A percentile compares a stretch with the other conserved stretches of the same genome.
Evolutionary conservation across 495 filamentous ascomycete species (phyloP).

Genomic region (Darksidea phi): DNA sequence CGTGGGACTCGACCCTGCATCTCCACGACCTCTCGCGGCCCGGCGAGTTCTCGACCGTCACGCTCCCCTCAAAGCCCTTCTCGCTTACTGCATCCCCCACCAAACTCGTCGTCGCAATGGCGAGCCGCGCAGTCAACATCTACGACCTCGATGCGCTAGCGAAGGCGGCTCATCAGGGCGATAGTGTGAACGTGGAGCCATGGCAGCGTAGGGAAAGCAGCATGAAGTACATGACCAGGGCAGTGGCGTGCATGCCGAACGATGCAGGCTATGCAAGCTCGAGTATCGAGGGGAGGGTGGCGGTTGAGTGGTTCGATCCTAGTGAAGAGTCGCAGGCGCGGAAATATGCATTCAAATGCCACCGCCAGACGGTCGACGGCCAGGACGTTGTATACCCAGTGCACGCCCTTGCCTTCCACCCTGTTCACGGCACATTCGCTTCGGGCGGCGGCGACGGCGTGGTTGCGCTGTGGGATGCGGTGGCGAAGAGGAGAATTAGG

Average conservation of each 20-base stretch:
- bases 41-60: conserved; percentile 53
- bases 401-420: conserved; percentile 91
- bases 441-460: conserved; percentile 91
- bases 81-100: conserved; percentile 76
- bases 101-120: conserved; percentile 92
- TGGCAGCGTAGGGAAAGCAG: conserved; percentile 89
- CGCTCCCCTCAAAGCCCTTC: conserved; percentile 80
- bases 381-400: conserved; percentile 92
- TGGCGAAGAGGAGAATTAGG: conserved; percentile 83
- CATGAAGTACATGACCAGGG: conserved; percentile 92
- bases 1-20: conserved; percentile 90
- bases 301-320: conserved; percentile 96
- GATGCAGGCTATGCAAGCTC: conserved; percentile 86
- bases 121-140: conserved; percentile 84
- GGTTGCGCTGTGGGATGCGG: conserved; percentile 93
- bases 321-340: conserved; percentile 76
- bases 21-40: conserved; percentile 62
- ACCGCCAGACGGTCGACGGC: conserved; percentile 68
- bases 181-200: conserved; percentile 61
- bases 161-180: conserved; percentile 52
- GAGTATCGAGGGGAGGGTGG: conserved; percentile 89
- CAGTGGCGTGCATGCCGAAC: conserved; percentile 94
- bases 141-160: conserved; percentile 78
- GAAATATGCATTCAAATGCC: conserved; percentile 99
- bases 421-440: conserved; percentile 85